Percentiles rank a stretch among this genome's conserved stretches.
phyloP scores from a whole-genome alignment of 139 green algal species.

The Tetraselmis chui region DNA sequence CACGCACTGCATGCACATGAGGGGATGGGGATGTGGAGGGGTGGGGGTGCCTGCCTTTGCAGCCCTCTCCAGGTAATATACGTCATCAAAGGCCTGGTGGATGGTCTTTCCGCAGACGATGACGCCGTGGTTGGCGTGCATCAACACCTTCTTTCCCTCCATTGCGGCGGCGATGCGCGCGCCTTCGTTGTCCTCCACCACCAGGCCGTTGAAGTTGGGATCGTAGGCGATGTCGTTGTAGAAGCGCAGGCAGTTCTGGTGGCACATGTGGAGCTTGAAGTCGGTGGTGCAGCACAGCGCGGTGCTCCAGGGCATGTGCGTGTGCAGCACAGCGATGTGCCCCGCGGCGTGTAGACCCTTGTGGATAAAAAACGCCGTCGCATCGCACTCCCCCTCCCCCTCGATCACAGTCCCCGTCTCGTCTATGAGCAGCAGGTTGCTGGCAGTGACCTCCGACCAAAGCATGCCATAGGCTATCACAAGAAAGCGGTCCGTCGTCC shows the following conservation, averaged over 20 bases:
- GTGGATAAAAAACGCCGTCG: slow-evolving; percentile 43
- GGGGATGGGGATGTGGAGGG: too few species aligned
- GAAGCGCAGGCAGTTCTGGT: slow-evolving; percentile 39
- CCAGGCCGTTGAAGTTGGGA: slow-evolving; percentile 36
- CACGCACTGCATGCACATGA: too few species aligned
- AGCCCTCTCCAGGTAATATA: slow-evolving; percentile 38
- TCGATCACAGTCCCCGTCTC: slow-evolving; percentile 24
- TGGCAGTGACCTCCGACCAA: slow-evolving; percentile 31
- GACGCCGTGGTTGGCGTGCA: slow-evolving; percentile 26
- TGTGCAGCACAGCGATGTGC: slow-evolving; percentile 29
- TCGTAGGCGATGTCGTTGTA: slow-evolving; percentile 34
- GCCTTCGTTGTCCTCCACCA: slow-evolving; percentile 29
- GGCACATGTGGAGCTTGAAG: slow-evolving; percentile 31
- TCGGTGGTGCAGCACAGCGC: slow-evolving; percentile 25
- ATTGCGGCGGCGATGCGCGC: slow-evolving; percentile 17
- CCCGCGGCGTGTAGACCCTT: slow-evolving; percentile 18
- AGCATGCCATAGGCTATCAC: slow-evolving; percentile 34
- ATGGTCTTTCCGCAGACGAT: slow-evolving; percentile 18
- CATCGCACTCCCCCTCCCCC: slow-evolving; percentile 27
- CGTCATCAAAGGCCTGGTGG: slow-evolving; percentile 20
- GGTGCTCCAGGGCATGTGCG: slow-evolving; percentile 26
- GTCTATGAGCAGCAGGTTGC: slow-evolving; percentile 32
- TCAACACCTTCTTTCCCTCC: slow-evolving; percentile 18
- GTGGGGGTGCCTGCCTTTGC: not conserved
- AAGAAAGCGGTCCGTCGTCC: slow-evolving; percentile 23